phyloP scores from a whole-genome alignment of 192 early-diverging fungal genomes.

The Linnemannia schmuckeri region DNA sequence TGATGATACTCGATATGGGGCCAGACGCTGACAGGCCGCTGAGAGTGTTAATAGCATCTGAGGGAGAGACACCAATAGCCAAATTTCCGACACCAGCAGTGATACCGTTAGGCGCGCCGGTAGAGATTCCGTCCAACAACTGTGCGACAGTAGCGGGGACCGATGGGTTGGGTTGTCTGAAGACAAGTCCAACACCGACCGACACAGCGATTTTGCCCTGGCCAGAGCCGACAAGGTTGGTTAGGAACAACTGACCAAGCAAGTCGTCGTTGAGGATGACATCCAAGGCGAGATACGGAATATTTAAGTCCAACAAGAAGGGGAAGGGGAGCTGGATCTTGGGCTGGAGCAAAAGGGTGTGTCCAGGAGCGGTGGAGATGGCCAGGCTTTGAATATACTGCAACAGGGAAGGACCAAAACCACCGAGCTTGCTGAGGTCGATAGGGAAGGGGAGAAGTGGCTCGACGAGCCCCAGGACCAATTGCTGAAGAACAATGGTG shows the following conservation, averaged over 20 bases:
- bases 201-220: conserved; percentile 37
- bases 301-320: conserved; percentile 46
- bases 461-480: conserved; percentile 21
- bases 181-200: conserved; percentile 47
- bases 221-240: conserved; percentile 36
- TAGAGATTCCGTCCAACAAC: conserved; percentile 32
- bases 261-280: conserved; percentile 38
- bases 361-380: conserved; percentile 44
- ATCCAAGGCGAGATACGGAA: conserved; percentile 47
- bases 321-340: conserved; percentile 34
- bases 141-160: conserved; percentile 38
- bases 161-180: conserved; percentile 34
- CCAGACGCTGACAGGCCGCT: not conserved
- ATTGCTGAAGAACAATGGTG: conserved; percentile 30
- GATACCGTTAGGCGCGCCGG: conserved; percentile 19
- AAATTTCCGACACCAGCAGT: conserved; percentile 39
- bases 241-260: conserved; percentile 38
- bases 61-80: conserved; percentile 48
- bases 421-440: conserved; percentile 39
- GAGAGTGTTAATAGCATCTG: conserved; percentile 34
- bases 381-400: conserved; percentile 32
- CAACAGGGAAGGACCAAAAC: conserved; percentile 17
- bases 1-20: not conserved
- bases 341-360: conserved; percentile 42
- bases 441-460: conserved; percentile 39